Conservation (phyloP, 2,329 filamentous ascomycete species). For the Knoxdaviesia capensis region DNA sequence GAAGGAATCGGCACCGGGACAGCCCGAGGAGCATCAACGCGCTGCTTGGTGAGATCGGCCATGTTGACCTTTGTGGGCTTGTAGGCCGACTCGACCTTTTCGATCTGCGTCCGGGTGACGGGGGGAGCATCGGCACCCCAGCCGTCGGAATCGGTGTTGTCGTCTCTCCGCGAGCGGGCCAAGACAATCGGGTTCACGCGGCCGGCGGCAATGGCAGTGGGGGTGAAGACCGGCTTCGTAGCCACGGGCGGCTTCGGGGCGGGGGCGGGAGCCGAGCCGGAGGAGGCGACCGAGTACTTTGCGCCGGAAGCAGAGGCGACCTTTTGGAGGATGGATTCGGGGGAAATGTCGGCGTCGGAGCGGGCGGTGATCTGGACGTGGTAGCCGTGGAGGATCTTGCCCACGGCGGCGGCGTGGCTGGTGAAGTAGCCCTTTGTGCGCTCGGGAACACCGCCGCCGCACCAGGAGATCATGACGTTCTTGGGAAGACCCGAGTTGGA, state of each 20-base stretch:
- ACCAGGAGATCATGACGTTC: conserved; percentile 87
- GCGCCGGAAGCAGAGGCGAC: conserved; percentile 85
- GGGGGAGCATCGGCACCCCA: conserved; percentile 93
- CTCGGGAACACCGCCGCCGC: conserved; percentile 94
- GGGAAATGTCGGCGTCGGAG: conserved; percentile 71
- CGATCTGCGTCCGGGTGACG: conserved; percentile 65
- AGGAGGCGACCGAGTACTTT: conserved; percentile 64
- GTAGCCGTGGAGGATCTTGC: conserved; percentile 88
- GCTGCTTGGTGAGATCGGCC: conserved; percentile 59
- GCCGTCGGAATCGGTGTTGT: conserved; percentile 59
- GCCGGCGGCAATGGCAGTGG: conserved; percentile 31
- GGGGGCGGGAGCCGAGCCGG: conserved; percentile 28
- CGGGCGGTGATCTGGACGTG: conserved; percentile 95
- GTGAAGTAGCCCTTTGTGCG: conserved; percentile 97
- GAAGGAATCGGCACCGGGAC: too few relatives aligned
- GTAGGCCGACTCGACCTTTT: conserved; percentile 86
- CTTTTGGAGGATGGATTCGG: conserved; percentile 78
- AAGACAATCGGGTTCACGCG: conserved; percentile 49
- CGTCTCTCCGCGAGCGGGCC: conserved; percentile 38
- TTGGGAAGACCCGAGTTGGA: conserved; percentile 80
- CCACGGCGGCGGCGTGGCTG: conserved; percentile 73
- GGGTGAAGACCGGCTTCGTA: conserved; percentile 83
- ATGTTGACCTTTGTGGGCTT: conserved; percentile 93
- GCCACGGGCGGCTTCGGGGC: conserved; percentile 40
- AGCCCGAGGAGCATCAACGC: too few relatives aligned